Conservation (phyloP, 2,329 filamentous ascomycete species). For the Claviceps fusiformis region DNA sequence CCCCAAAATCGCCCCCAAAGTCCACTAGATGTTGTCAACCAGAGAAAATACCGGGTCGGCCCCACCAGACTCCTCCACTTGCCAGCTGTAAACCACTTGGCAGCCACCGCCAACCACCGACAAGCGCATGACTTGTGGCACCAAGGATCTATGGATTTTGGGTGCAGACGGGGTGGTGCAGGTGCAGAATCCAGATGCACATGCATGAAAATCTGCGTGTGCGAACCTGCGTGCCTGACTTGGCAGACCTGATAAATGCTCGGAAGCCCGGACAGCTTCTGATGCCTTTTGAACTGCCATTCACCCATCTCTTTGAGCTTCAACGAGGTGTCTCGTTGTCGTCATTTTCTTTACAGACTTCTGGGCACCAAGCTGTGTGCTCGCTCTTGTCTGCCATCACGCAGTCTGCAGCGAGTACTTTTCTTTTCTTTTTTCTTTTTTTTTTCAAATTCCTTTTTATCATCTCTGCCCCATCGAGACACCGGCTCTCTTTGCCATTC, state of each 20-base stretch:
- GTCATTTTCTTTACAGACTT: not conserved
- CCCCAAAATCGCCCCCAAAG: too few relatives aligned
- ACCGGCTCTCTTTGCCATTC: slow-evolving; percentile 1
- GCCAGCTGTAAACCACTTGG: not conserved
- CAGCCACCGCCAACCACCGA: not conserved
- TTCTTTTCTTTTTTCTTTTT: not conserved
- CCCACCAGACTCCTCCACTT: not conserved
- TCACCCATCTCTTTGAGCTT: not conserved
- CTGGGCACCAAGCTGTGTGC: not conserved
- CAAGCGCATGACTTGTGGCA: not conserved
- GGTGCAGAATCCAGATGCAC: not conserved
- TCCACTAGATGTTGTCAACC: too few relatives aligned
- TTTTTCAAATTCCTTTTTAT: too few relatives aligned
- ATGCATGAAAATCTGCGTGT: not conserved
- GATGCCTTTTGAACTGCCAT: not conserved
- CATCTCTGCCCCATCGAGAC: too few relatives aligned
- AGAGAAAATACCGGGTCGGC: too few relatives aligned
- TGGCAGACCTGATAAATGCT: not conserved
- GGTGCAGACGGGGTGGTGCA: not conserved
- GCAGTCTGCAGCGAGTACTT: not conserved
- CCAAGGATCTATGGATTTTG: not conserved
- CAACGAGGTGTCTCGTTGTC: not conserved
- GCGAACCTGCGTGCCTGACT: not conserved
- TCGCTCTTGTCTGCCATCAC: not conserved
- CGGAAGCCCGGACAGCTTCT: not conserved